Evolutionary conservation across 768 basidiomycete genomes (phyloP).

Genomic region (Russula foetens): DNA sequence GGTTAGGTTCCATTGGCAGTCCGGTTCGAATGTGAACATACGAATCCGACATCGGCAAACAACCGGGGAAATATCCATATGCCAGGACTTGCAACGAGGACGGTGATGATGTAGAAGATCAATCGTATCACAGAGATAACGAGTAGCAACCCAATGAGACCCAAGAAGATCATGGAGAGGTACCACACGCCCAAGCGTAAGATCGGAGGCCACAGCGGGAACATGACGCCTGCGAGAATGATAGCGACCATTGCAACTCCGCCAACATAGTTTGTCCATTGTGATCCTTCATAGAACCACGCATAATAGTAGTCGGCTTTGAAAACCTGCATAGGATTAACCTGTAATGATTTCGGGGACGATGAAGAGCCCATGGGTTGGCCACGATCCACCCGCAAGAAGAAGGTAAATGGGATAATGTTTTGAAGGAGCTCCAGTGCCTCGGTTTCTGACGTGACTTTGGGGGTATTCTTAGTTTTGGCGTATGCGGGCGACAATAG

Average conservation of each 20-base stretch:
- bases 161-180: conserved; percentile 79
- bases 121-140: conserved; percentile 83
- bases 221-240: conserved; percentile 97
- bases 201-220: conserved; percentile 94
- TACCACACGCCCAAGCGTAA: conserved; percentile 96
- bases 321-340: conserved; percentile 78
- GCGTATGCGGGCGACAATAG: conserved; percentile 87
- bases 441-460: conserved; percentile 66
- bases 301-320: conserved; percentile 79
- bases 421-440: conserved; percentile 59
- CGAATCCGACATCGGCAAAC: conserved; percentile 97
- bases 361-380: conserved; percentile 50
- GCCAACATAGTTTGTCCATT: conserved; percentile 87
- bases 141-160: conserved; percentile 85
- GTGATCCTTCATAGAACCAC: conserved; percentile 95
- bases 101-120: conserved; percentile 90
- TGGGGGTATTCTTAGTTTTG: conserved; percentile 74
- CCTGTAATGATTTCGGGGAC: conserved; percentile 71
- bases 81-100: conserved; percentile 77
- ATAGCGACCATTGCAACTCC: conserved; percentile 86
- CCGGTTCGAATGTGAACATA: conserved; percentile 38
- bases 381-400: conserved; percentile 83
- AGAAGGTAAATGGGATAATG: conserved; percentile 82
- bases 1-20: not conserved
- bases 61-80: conserved; percentile 99